phyloP scores from a whole-genome alignment of 2,329 filamentous ascomycete genomes.

The Ophiostoma himal-ulmi region DNA sequence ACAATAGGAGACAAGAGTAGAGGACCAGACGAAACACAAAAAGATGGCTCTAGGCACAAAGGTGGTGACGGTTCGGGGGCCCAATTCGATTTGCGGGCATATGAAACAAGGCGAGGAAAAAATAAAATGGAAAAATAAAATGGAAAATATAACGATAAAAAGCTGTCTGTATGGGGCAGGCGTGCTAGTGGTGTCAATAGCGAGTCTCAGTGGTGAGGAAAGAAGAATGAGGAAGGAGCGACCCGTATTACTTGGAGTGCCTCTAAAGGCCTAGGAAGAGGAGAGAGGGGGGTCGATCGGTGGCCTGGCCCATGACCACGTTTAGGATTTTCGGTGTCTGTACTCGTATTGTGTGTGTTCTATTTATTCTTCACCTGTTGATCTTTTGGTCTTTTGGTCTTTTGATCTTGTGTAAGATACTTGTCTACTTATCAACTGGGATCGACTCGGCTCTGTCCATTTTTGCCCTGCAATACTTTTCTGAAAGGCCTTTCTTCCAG shows the following conservation, averaged over 20 bases:
- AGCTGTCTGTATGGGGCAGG: conserved; percentile 9
- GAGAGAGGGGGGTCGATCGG: conserved; percentile 31
- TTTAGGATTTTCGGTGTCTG: conserved; percentile 33
- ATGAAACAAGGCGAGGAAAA: conserved; percentile 35
- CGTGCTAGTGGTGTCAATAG: background rate
- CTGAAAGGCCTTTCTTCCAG: conserved; percentile 12
- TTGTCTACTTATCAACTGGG: background rate
- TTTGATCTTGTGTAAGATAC: background rate
- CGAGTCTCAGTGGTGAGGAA: background rate
- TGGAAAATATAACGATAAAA: conserved; percentile 6
- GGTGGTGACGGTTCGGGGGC: conserved; percentile 19
- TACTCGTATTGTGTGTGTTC: too few relatives aligned
- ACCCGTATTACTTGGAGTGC: too few relatives aligned
- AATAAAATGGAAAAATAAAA: conserved; percentile 14
- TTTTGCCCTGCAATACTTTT: background rate
- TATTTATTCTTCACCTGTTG: background rate
- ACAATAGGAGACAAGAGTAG: conserved; percentile 20
- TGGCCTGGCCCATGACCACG: conserved; percentile 36
- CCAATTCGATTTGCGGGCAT: conserved; percentile 28
- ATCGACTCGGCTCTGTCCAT: background rate
- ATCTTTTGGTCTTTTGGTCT: background rate
- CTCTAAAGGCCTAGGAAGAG: conserved; percentile 18
- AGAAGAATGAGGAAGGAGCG: background rate
- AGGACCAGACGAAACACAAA: conserved; percentile 1
- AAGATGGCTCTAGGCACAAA: conserved; percentile 16